Conservation (phyloP, 1,139 yeast genomes). For the Kodamaea plutei region DNA sequence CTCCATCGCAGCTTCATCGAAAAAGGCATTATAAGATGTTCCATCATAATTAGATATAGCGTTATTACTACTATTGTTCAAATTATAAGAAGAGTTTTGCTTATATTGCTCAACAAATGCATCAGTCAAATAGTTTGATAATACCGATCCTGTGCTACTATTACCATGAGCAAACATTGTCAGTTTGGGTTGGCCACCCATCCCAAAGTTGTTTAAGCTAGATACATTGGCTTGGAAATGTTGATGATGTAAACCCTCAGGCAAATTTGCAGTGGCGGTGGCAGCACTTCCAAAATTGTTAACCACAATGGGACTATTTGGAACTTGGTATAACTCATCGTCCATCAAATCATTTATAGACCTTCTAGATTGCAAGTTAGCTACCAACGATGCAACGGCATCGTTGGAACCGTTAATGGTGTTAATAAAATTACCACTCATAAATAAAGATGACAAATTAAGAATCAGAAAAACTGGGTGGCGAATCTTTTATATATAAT, state of each 20-base stretch:
- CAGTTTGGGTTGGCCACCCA: neutral
- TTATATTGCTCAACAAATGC: slow-evolving; percentile 27
- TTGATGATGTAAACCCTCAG: slow-evolving; percentile 1
- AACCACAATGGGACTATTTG: slow-evolving; percentile 18
- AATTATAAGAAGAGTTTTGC: slow-evolving; percentile 3
- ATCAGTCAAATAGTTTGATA: slow-evolving; percentile 30
- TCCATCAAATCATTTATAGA: slow-evolving; percentile 63
- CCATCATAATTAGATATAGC: slow-evolving; percentile 1
- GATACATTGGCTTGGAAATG: slow-evolving; percentile 3
- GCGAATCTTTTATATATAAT: slow-evolving; percentile 12
- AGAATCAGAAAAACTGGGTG: slow-evolving; percentile 8
- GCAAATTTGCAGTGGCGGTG: slow-evolving; percentile 15
- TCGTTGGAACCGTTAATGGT: no score
- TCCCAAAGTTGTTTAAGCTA: neutral
- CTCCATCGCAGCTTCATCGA: slow-evolving; percentile 13
- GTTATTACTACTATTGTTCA: neutral
- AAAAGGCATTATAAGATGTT: slow-evolving; percentile 6
- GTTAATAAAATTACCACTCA: slow-evolving; percentile 6
- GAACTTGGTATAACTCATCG: slow-evolving; percentile 58
- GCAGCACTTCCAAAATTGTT: slow-evolving; percentile 13
- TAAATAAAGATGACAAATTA: neutral
- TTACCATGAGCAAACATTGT: slow-evolving; percentile 11
- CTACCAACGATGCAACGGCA: slow-evolving; percentile 45
- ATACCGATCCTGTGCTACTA: slow-evolving; percentile 13
- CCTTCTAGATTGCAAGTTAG: slow-evolving; percentile 43